Percentiles rank a stretch among this genome's conserved stretches.
Conservation (phyloP, 768 basidiomycete species). For the Russula griseocarnosa region DNA sequence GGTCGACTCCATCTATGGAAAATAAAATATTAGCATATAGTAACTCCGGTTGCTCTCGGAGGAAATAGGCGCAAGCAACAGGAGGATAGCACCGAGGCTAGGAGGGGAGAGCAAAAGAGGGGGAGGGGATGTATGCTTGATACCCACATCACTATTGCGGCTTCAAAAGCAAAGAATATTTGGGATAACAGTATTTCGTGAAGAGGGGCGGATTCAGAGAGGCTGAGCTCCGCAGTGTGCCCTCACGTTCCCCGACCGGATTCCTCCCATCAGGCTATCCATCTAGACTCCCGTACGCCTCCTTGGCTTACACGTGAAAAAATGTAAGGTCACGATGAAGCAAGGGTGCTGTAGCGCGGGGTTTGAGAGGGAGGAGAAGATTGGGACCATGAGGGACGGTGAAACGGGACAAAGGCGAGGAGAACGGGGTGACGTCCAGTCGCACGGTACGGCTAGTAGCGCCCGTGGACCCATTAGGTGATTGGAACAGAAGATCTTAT, state of each 20-base stretch:
- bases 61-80: no score
- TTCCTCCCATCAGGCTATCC: constrained; percentile 16
- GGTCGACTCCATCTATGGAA: background rate
- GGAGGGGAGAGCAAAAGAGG: background rate
- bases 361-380: constrained; percentile 10
- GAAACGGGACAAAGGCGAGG: constrained; percentile 25
- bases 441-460: constrained; percentile 19
- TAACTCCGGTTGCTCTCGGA: background rate
- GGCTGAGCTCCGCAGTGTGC: constrained; percentile 12
- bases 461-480: constrained; percentile 16
- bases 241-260: constrained; percentile 23
- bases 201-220: constrained; percentile 10
- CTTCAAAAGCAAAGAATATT: background rate
- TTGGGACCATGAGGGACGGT: constrained; percentile 5
- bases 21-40: background rate
- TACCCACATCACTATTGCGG: background rate
- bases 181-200: background rate
- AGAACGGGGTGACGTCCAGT: constrained; percentile 9
- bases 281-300: constrained; percentile 11
- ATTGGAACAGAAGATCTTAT: constrained; percentile 12
- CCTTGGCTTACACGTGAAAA: constrained; percentile 9
- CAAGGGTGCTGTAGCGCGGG: constrained; percentile 1
- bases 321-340: background rate
- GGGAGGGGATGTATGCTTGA: background rate
- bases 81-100: background rate